A percentile compares a stretch with the other conserved stretches of the same genome.
Evolutionary conservation across 495 filamentous ascomycete genomes (phyloP).

Genomic region (Parathielavia appendiculata): DNA sequence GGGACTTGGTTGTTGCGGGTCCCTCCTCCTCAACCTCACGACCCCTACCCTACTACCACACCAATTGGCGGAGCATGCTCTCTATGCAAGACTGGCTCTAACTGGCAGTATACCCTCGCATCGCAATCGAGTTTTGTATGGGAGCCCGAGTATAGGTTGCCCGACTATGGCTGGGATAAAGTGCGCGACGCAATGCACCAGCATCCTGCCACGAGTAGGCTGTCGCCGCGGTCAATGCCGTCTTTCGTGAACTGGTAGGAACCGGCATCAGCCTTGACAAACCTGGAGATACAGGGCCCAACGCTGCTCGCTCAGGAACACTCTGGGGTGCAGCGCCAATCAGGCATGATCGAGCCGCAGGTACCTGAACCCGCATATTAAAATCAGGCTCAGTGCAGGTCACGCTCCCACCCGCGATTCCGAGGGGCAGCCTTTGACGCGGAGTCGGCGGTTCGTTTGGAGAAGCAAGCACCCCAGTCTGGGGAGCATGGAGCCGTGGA

Average conservation of each 20-base stretch:
- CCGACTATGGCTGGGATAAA: constrained; percentile 32
- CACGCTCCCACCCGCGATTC: constrained; percentile 19
- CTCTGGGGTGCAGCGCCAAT: constrained; percentile 24
- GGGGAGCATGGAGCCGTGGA: constrained; percentile 17
- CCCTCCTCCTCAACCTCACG: constrained; percentile 12
- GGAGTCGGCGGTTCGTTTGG: constrained; percentile 23
- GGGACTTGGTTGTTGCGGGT: constrained; percentile 15
- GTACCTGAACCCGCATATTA: constrained; percentile 36
- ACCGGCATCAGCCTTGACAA: constrained; percentile 6
- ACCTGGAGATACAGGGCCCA: constrained; percentile 18
- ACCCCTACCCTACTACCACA: neutral
- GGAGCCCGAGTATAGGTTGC: constrained; percentile 24
- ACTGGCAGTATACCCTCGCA: too few species aligned
- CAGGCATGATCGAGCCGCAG: constrained; percentile 26
- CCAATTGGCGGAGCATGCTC: constrained; percentile 18
- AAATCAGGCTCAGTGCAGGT: constrained; percentile 30
- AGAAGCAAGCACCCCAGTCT: constrained; percentile 21
- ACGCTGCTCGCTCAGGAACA: constrained; percentile 32
- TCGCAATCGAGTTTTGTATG: too few species aligned
- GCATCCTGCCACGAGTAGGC: neutral
- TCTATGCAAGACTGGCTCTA: constrained; percentile 15
- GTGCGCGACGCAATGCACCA: constrained; percentile 16
- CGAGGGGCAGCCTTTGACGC: constrained; percentile 18
- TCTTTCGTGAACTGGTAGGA: constrained; percentile 20
- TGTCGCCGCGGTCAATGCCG: constrained; percentile 32